A percentile compares a stretch with the other conserved stretches of the same genome.
These are phyloP conservation scores for Mycena crocata DNA, from an alignment of 768 basidiomycete genomes.

Conservation along the genomic window DNA sequence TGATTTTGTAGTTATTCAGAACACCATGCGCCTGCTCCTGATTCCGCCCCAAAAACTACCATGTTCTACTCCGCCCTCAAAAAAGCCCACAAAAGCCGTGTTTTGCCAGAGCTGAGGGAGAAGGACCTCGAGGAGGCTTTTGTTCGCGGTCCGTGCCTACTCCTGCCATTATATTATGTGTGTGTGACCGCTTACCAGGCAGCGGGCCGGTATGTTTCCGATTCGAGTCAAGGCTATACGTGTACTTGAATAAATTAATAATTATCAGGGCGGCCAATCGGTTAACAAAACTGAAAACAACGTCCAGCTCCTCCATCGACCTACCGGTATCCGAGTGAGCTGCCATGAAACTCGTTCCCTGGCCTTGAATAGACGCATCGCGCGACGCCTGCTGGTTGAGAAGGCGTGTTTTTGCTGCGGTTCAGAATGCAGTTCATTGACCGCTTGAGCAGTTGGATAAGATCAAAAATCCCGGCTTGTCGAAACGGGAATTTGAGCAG, in stretches of 20 bases:
- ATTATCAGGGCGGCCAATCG: slow-evolving; percentile 85
- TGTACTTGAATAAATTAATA: slow-evolving; percentile 41
- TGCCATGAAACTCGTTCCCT: slow-evolving; percentile 93
- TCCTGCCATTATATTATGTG: background rate
- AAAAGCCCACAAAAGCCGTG: slow-evolving; percentile 72
- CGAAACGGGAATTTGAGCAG: slow-evolving; percentile 72
- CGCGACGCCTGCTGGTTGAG: slow-evolving; percentile 77
- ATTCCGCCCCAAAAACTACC: slow-evolving; percentile 40
- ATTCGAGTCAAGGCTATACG: slow-evolving; percentile 32
- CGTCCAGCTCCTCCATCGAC: slow-evolving; percentile 90
- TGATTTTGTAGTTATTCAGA: slow-evolving; percentile 33
- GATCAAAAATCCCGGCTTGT: slow-evolving; percentile 79
- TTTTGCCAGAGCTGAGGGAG: slow-evolving; percentile 76
- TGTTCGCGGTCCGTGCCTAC: slow-evolving; percentile 72
- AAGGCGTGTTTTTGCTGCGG: slow-evolving; percentile 67
- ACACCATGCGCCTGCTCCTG: slow-evolving; percentile 45
- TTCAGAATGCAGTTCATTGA: slow-evolving; percentile 36
- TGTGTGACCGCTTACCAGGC: slow-evolving; percentile 55
- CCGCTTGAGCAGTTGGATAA: slow-evolving; percentile 69
- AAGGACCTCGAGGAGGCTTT: slow-evolving; percentile 89
- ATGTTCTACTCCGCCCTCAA: slow-evolving; percentile 78
- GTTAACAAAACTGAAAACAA: slow-evolving; percentile 96
- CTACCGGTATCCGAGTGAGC: slow-evolving; percentile 86
- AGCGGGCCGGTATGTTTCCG: slow-evolving; percentile 75
- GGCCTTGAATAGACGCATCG: slow-evolving; percentile 80